These are phyloP conservation scores for Protea cynaroides DNA, from an alignment of 164 flowering plant genomes.

Conservation along the genomic window DNA sequence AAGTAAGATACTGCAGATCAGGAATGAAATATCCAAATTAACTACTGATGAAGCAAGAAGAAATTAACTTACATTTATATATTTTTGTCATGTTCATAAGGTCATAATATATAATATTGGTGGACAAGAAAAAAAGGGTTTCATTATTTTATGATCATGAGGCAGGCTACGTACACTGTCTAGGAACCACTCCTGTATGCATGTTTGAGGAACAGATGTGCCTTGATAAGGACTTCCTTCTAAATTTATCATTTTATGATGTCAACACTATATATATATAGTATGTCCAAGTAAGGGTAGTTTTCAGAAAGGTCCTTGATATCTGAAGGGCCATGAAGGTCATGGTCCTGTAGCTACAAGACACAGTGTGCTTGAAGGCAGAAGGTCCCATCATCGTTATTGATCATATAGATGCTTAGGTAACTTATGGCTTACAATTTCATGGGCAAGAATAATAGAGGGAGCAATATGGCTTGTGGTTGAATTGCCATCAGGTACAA, in stretches of 20 bases:
- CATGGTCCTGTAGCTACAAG: slow-evolving; percentile 10
- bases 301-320: slow-evolving; percentile 20
- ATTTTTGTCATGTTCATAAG: too few species aligned
- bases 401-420: neutral
- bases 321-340: slow-evolving; percentile 18
- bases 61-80: too few species aligned
- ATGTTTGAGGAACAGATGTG: slow-evolving; percentile 10
- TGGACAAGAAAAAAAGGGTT: too few species aligned
- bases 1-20: too few species aligned
- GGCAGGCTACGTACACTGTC: slow-evolving; percentile 34
- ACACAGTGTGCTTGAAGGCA: slow-evolving; percentile 21
- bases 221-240: slow-evolving; percentile 16
- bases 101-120: too few species aligned
- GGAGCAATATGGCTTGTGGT: too few species aligned
- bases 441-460: too few species aligned
- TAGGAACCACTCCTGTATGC: slow-evolving; percentile 28
- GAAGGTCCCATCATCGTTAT: slow-evolving; percentile 17
- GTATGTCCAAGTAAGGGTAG: slow-evolving; percentile 29
- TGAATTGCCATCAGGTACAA: too few species aligned
- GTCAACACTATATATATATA: slow-evolving; percentile 13
- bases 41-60: too few species aligned
- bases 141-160: slow-evolving; percentile 18
- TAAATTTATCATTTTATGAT: slow-evolving; percentile 7
- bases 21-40: too few species aligned
- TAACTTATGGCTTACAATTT: neutral